Percentiles rank a stretch among this genome's conserved stretches.
phyloP scores from a whole-genome alignment of 2,329 filamentous ascomycete species.

The Epichloe glyceriae region DNA sequence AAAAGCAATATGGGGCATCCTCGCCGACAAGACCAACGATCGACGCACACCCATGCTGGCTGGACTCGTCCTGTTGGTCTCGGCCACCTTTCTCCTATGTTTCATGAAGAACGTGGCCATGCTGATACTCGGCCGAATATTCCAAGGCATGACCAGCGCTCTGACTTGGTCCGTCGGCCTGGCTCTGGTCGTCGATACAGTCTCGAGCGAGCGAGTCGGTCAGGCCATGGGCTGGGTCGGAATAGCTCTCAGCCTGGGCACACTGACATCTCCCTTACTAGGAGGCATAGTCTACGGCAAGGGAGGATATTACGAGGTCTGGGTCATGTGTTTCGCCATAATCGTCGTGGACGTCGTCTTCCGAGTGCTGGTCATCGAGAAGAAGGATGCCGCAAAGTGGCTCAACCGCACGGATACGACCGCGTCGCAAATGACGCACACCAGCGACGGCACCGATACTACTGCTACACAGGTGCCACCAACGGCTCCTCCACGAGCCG shows the following conservation, averaged over 20 bases:
- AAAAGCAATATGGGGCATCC: constrained; percentile 22
- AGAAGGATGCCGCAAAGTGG: constrained; percentile 19
- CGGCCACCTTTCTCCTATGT: constrained; percentile 20
- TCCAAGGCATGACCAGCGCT: constrained; percentile 21
- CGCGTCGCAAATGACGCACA: neutral
- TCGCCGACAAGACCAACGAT: constrained; percentile 21
- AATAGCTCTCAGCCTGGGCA: constrained; percentile 19
- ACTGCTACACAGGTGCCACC: neutral
- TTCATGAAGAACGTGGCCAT: constrained; percentile 18
- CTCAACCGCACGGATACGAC: neutral
- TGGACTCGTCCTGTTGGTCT: constrained; percentile 17
- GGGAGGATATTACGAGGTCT: constrained; percentile 22
- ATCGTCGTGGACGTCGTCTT: constrained; percentile 19
- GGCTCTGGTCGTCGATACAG: constrained; percentile 22
- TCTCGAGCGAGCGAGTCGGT: constrained; percentile 18
- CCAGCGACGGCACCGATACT: neutral
- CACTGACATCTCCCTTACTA: constrained; percentile 19
- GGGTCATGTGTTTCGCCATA: constrained; percentile 23
- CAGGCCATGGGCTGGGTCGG: constrained; percentile 22
- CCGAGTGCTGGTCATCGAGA: constrained; percentile 21
- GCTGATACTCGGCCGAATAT: constrained; percentile 18
- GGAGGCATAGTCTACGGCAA: constrained; percentile 21
- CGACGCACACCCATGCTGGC: constrained; percentile 21
- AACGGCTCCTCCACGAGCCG: neutral
- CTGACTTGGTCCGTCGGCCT: constrained; percentile 25